Evolutionary conservation across 805 yeast genomes (phyloP), one percentile per base, ranked within the genome.

Genomic region (Osmozyma mogii): DNA sequence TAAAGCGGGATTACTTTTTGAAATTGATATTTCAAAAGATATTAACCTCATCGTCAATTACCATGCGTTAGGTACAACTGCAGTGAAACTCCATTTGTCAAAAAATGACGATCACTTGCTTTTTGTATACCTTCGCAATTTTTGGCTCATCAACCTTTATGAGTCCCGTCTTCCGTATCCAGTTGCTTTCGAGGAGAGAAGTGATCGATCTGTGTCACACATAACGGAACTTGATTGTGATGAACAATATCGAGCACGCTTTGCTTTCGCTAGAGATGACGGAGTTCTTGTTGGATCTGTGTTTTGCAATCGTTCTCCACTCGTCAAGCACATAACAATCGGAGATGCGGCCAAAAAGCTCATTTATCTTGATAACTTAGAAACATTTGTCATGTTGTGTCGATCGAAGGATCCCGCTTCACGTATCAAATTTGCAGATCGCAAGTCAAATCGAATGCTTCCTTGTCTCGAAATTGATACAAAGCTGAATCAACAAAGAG

Each of bases 111-210:
- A 34, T 1, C 38, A 44, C n/a, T 40, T 44, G n/a, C 31, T 53
- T 5, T 43, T 56, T 18, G 46, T 49, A 1, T 31, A 37, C 13
- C 47, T 57, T 20, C 50, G 52, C 12, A 44, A 47, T 12, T 28
- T 58, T 2, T 63, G 65, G 64, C 34, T 59, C 12, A 32, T 61
- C 20, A 52, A 60, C 33, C 35, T 45, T 7, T 44, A 50, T 29
- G 49, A 43, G 2, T 46, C 55, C 5, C 27, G 29, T 6, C 42
- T 30, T 12, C 69, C 68, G 2, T 30, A 30, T 6, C 45, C 49
- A 24, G 58, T 61, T 6, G 40, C 47, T 15, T 58, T 60, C 26
- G 65, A 59, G 9, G 68, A 63, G 23, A 52, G 43, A 18, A 38
- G 40, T 16, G 68, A 61, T 12, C 49, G 56, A 15, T 24, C 49